These are phyloP conservation scores for Candida sp. DNA, from an alignment of 1,139 yeast species.

Conservation along the genomic window DNA sequence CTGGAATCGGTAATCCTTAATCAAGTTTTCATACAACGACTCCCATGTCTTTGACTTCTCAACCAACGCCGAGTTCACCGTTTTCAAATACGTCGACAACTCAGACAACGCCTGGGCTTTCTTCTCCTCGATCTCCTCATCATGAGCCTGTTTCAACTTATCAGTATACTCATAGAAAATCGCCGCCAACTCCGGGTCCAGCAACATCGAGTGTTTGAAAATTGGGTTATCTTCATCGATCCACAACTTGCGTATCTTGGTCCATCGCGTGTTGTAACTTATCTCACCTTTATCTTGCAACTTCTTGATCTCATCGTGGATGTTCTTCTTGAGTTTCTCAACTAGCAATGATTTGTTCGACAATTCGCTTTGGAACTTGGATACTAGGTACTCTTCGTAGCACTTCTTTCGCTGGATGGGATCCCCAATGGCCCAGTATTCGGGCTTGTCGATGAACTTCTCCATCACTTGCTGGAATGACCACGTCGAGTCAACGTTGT, in stretches of 20 bases:
- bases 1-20: conserved; percentile 54
- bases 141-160: conserved; percentile 42
- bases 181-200: conserved; percentile 57
- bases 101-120: conserved; percentile 56
- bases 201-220: conserved; percentile 64
- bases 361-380: conserved; percentile 58
- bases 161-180: conserved; percentile 56
- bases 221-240: conserved; percentile 68
- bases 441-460: conserved; percentile 58
- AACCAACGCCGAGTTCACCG: conserved; percentile 36
- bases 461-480: conserved; percentile 72
- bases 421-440: conserved; percentile 73
- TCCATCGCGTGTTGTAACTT: conserved; percentile 71
- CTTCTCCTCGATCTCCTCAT: conserved; percentile 28
- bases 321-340: conserved; percentile 59
- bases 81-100: conserved; percentile 50
- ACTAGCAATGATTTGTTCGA: conserved; percentile 55
- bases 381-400: conserved; percentile 68
- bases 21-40: conserved; percentile 39
- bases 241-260: conserved; percentile 46
- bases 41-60: conserved; percentile 47
- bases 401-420: conserved; percentile 62
- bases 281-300: conserved; percentile 40
- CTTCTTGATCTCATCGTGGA: conserved; percentile 49
- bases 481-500: conserved; percentile 74